These are phyloP conservation scores for Lathyrus oleraceus DNA, from an alignment of 306 rosid genomes.

Conservation along the genomic window DNA sequence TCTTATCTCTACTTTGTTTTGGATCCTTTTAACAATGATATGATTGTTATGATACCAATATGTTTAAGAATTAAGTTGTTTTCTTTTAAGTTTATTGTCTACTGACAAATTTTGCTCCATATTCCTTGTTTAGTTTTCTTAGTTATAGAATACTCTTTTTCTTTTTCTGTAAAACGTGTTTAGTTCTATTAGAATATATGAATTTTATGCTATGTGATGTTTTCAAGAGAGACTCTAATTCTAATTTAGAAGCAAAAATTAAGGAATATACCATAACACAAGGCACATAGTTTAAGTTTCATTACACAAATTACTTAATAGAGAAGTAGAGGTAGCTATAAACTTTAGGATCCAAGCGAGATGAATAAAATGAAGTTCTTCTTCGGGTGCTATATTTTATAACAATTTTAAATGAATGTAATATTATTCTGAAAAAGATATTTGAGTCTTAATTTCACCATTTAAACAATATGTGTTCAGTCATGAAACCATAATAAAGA, in stretches of 20 bases:
- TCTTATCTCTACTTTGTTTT: not conserved
- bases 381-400: not conserved
- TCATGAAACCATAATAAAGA: too few species aligned
- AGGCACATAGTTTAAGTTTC: conserved; percentile 14
- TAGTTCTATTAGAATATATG: conserved; percentile 1
- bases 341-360: not conserved
- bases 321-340: not conserved
- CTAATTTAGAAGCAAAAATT: not conserved
- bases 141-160: not conserved
- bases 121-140: conserved; percentile 15
- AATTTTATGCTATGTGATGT: not conserved
- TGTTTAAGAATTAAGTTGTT: conserved; percentile 13
- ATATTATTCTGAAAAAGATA: not conserved
- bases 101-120: not conserved
- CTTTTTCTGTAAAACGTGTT: not conserved
- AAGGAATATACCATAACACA: not conserved
- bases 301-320: not conserved
- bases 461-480: too few species aligned
- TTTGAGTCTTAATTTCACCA: not conserved
- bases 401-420: not conserved
- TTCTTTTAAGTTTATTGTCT: conserved; percentile 12
- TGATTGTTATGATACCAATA: conserved; percentile 6
- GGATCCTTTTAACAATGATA: conserved; percentile 14
- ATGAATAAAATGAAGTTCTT: not conserved
- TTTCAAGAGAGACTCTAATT: not conserved